phyloP scores from a whole-genome alignment of 1,284 basidiomycete genomes.

The Mycena sp. region DNA sequence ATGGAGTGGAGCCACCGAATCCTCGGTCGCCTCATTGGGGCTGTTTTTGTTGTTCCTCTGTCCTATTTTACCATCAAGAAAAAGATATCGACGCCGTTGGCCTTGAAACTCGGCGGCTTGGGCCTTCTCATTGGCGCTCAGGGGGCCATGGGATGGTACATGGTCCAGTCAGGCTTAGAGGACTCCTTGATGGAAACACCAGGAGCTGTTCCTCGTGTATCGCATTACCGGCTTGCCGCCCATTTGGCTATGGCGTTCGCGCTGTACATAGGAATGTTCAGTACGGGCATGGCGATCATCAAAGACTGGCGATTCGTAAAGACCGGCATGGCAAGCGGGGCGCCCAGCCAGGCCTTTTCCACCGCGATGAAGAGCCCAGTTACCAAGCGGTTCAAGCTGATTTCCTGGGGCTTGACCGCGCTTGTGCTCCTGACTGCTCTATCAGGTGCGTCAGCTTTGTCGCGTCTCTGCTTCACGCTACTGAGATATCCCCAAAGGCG shows the following conservation, averaged over 20 bases:
- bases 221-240: constrained; percentile 95
- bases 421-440: constrained; percentile 92
- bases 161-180: constrained; percentile 97
- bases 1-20: constrained; percentile 99
- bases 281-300: constrained; percentile 81
- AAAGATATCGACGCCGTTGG: constrained; percentile 71
- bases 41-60: constrained; percentile 83
- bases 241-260: constrained; percentile 93
- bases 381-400: constrained; percentile 67
- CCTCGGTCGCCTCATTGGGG: constrained; percentile 90
- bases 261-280: constrained; percentile 93
- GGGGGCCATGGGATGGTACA: constrained; percentile 97
- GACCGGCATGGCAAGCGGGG: constrained; percentile 55
- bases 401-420: constrained; percentile 71
- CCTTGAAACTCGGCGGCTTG: constrained; percentile 74
- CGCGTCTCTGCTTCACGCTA: constrained; percentile 13
- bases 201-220: constrained; percentile 91
- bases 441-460: constrained; percentile 64
- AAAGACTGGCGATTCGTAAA: constrained; percentile 84
- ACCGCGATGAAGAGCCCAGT: constrained; percentile 63
- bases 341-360: constrained; percentile 39
- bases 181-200: constrained; percentile 83
- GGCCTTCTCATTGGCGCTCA: constrained; percentile 88
- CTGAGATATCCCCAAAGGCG: constrained; percentile 64
- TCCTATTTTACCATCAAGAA: constrained; percentile 81